Evolutionary conservation across 2,329 filamentous ascomycete genomes (phyloP), one percentile per base, ranked within the genome.

Genomic region (Aspergillus pseudotamarii): DNA sequence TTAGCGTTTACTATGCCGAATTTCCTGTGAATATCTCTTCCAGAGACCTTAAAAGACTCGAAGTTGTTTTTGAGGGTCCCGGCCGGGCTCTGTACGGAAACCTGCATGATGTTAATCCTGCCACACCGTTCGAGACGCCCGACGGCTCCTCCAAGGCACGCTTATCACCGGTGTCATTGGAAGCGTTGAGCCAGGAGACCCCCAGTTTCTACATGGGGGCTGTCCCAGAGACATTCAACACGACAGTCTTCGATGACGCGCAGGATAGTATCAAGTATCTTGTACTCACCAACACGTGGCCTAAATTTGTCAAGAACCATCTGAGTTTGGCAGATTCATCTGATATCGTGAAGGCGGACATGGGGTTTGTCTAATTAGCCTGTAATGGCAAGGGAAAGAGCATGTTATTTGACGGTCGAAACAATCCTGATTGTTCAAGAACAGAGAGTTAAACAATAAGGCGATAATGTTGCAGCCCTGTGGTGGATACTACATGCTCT

Each of bases 271-370:
- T 91, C 76, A 89, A 89, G 74, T 88, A 90, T 63, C 80, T 90
- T 6, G 88, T 91, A 2, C 77, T 90, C 63, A 89, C 87, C 19
- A 90, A 90, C 71, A 91, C 89, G 0, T 91, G 89, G 88, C 84
- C 76, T 34, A 79, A 79, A 66, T 79, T 78, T 58, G 71, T 78
- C 50, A 70, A 59, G 57, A 64, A 58, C 38, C 66, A 4, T 30
- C 28, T 4, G 28, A 30, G 28, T 30, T 30, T 30, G 28, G 28
- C 28, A 30, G 28, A 30, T 30, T 30, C 28, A 30, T 30, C 28
- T 30, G 28, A 30, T 30, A 30, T 30, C 28, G 6, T 30, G 28
- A 6, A 30, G 28, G 28, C 28, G n/a, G n/a, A n/a, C n/a, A n/a
- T n/a, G n/a, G n/a, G n/a, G n/a, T n/a, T n/a, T 30, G 28, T 30